These are phyloP conservation scores for Ophiocordyceps camponoti-leonardi DNA, from an alignment of 2,329 filamentous ascomycete genomes.

Conservation along the genomic window DNA sequence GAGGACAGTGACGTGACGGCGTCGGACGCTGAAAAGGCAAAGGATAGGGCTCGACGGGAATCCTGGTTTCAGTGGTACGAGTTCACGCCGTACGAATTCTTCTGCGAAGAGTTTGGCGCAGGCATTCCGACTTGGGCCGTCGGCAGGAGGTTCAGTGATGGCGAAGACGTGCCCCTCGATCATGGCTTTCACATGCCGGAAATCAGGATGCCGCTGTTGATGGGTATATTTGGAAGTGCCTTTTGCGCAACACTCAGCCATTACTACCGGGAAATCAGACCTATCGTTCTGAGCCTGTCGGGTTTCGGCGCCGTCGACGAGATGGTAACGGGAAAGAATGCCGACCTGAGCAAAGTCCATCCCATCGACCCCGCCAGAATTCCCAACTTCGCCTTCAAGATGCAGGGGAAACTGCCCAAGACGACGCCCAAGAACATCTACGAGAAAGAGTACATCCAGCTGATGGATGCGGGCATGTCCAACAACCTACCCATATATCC, in stretches of 20 bases:
- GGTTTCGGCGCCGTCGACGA: conserved; percentile 66
- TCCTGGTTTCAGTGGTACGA: conserved; percentile 99
- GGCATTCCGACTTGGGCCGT: conserved; percentile 93
- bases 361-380: conserved; percentile 84
- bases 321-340: conserved; percentile 64
- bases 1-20: conserved; percentile 14
- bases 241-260: conserved; percentile 93
- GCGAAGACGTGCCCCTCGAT: conserved; percentile 33
- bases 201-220: conserved; percentile 61
- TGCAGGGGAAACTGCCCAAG: conserved; percentile 56
- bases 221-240: conserved; percentile 93
- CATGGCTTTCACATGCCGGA: conserved; percentile 63
- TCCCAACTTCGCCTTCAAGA: conserved; percentile 74
- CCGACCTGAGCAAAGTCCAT: conserved; percentile 80
- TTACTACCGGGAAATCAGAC: conserved; percentile 89
- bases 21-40: conserved; percentile 26
- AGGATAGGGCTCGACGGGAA: conserved; percentile 40
- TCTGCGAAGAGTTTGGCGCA: conserved; percentile 79
- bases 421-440: conserved; percentile 68
- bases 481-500: conserved; percentile 97
- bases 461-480: conserved; percentile 98
- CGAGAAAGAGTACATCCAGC: conserved; percentile 51
- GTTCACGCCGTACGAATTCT: conserved; percentile 85
- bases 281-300: conserved; percentile 55
- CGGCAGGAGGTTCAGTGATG: conserved; percentile 64